These are phyloP conservation scores for Torrubiella hemipterigena DNA, from an alignment of 2,329 filamentous ascomycete genomes.

Conservation along the genomic window DNA sequence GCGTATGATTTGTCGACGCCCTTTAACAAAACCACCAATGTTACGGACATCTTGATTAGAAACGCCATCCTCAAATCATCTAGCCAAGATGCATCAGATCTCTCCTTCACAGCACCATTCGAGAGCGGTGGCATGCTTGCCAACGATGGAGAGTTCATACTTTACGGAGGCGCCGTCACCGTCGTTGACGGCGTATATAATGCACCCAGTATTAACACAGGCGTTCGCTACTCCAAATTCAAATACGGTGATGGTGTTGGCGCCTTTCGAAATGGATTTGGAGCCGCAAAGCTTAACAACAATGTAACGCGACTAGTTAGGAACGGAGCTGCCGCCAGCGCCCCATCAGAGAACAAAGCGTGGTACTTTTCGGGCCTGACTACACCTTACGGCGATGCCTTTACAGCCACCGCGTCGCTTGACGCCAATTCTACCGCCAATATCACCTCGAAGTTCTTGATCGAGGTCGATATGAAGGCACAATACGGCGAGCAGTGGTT, in stretches of 20 bases:
- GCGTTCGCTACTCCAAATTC: slow-evolving; percentile 40
- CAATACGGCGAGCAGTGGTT: slow-evolving; percentile 40
- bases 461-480: slow-evolving; percentile 46
- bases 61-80: slow-evolving; percentile 33
- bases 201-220: slow-evolving; percentile 26
- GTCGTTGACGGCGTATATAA: slow-evolving; percentile 19
- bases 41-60: slow-evolving; percentile 35
- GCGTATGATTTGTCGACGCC: too few species aligned
- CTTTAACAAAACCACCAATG: too few species aligned
- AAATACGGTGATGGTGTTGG: slow-evolving; percentile 34
- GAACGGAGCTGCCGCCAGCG: slow-evolving; percentile 50
- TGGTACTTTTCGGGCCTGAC: slow-evolving; percentile 60
- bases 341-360: slow-evolving; percentile 57
- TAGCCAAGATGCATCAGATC: too few species aligned
- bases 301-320: slow-evolving; percentile 49
- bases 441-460: slow-evolving; percentile 43
- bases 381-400: slow-evolving; percentile 24
- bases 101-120: too few species aligned
- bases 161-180: slow-evolving; percentile 47
- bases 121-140: slow-evolving; percentile 53
- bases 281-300: slow-evolving; percentile 24
- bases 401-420: too few species aligned
- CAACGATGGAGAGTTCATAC: slow-evolving; percentile 50
- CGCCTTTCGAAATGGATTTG: slow-evolving; percentile 31
- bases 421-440: slow-evolving; percentile 22